Evolutionary conservation across 2,329 filamentous ascomycete species (phyloP).

Genomic region (Microsporum ferrugineum): DNA sequence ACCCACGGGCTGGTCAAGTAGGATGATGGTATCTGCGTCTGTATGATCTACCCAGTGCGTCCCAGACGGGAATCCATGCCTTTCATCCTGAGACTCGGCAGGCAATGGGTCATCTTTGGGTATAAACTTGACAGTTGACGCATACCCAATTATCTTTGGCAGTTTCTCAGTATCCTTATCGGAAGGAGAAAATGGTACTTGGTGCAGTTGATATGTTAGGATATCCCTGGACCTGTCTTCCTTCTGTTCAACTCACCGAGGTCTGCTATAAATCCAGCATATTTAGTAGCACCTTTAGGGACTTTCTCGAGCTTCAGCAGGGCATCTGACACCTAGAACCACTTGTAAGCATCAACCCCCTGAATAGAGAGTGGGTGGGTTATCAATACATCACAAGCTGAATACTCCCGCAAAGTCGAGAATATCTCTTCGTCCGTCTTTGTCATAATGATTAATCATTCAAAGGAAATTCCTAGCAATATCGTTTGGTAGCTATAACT

Average conservation of each 20-base stretch:
- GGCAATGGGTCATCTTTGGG: constrained; percentile 42
- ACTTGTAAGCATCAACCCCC: neutral
- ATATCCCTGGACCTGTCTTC: neutral
- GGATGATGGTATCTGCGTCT: constrained; percentile 48
- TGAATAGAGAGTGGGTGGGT: neutral
- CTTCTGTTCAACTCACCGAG: constrained; percentile 35
- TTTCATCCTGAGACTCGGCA: constrained; percentile 17
- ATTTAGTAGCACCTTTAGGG: constrained; percentile 37
- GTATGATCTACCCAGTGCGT: constrained; percentile 60
- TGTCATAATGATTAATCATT: neutral
- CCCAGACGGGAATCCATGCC: constrained; percentile 45
- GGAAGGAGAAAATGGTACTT: constrained; percentile 28
- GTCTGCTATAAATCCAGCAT: constrained; percentile 57
- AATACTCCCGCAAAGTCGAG: constrained; percentile 25
- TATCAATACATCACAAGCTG: constrained; percentile 33
- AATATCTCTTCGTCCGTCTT: constrained; percentile 21
- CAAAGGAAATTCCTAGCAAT: neutral
- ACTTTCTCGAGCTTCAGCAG: constrained; percentile 53
- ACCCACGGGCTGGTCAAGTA: constrained; percentile 53
- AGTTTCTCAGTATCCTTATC: constrained; percentile 19
- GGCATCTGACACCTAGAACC: constrained; percentile 54
- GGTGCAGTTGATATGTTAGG: neutral
- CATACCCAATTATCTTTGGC: constrained; percentile 32
- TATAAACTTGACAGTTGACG: constrained; percentile 44
- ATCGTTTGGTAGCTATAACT: too few species aligned